Conservation (phyloP, 352 stramenopile genomes). For the Globisporangium abappressorium region DNA sequence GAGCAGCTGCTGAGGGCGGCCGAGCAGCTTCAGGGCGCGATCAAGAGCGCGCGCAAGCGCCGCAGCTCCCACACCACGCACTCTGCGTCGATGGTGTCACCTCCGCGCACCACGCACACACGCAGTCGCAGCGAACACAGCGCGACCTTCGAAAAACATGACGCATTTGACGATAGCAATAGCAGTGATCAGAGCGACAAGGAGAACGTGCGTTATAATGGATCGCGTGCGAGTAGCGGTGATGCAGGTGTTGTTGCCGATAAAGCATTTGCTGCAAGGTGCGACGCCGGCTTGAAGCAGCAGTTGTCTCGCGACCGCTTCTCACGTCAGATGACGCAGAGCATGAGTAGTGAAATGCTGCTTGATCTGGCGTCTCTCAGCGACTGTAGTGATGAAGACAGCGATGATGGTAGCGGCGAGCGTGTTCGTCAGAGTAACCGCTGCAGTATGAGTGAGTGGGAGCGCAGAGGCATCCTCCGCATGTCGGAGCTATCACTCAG, state of each 20-base stretch:
- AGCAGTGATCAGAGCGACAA: conserved; percentile 1
- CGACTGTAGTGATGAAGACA: background rate
- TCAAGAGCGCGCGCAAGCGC: conserved; percentile 32
- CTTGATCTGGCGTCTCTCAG: background rate
- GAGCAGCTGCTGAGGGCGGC: conserved; percentile 41
- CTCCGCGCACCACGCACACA: background rate
- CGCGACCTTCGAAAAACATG: conserved; percentile 3
- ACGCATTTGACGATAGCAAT: background rate
- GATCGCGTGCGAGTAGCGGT: background rate
- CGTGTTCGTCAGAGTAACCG: background rate
- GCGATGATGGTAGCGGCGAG: background rate
- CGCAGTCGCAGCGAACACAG: background rate
- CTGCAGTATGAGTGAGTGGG: conserved; percentile 8
- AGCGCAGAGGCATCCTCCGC: conserved; percentile 7
- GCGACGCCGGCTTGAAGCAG: background rate
- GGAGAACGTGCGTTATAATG: conserved; percentile 3
- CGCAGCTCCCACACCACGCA: conserved; percentile 12
- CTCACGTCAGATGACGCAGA: conserved; percentile 9
- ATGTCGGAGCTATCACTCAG: conserved; percentile 19
- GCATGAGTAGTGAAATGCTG: background rate
- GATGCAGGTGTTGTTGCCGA: background rate
- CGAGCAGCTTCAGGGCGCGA: conserved; percentile 52
- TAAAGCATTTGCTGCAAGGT: background rate
- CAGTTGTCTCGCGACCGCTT: background rate
- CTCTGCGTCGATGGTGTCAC: background rate